These are phyloP conservation scores for Pezicula radicicola DNA, from an alignment of 2,329 filamentous ascomycete species.

Conservation along the genomic window DNA sequence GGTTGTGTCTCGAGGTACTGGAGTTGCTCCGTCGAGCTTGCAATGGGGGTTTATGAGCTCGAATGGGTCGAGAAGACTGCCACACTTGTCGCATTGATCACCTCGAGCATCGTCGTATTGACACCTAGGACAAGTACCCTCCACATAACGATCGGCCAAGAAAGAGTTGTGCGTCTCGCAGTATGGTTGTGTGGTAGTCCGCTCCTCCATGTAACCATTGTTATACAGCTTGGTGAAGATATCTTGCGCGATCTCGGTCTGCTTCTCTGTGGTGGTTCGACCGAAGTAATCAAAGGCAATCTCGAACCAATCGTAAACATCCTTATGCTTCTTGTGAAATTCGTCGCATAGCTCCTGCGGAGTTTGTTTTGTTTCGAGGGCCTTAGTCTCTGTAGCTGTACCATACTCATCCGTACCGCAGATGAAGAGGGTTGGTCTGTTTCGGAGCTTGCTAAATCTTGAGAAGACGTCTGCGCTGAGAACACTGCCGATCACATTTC, in stretches of 20 bases:
- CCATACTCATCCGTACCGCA: slow-evolving; percentile 95
- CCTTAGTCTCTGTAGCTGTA: slow-evolving; percentile 93
- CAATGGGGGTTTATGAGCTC: slow-evolving; percentile 80
- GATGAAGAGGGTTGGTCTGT: slow-evolving; percentile 76
- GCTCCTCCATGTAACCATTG: slow-evolving; percentile 85
- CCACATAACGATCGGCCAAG: slow-evolving; percentile 82
- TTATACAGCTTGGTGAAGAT: slow-evolving; percentile 86
- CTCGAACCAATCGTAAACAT: slow-evolving; percentile 94
- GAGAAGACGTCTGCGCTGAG: slow-evolving; percentile 86
- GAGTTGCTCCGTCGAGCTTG: slow-evolving; percentile 84
- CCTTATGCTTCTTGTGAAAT: slow-evolving; percentile 86
- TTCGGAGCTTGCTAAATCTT: slow-evolving; percentile 76
- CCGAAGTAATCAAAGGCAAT: slow-evolving; percentile 95
- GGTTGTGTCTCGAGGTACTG: slow-evolving; percentile 78
- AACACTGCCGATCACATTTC: slow-evolving; percentile 84
- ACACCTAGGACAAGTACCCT: slow-evolving; percentile 75
- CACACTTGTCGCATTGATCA: slow-evolving; percentile 75
- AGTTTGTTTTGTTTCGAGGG: slow-evolving; percentile 80
- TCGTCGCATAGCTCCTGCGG: slow-evolving; percentile 86
- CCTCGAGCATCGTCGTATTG: slow-evolving; percentile 68
- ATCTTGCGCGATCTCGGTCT: slow-evolving; percentile 89
- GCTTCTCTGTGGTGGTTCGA: slow-evolving; percentile 81
- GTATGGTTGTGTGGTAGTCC: slow-evolving; percentile 84
- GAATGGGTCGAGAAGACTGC: slow-evolving; percentile 54
- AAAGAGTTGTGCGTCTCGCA: slow-evolving; percentile 76